Evolutionary conservation across 495 filamentous ascomycete species (phyloP), one percentile per base, ranked within the genome.

Genomic region (Aspergillus hancockii): DNA sequence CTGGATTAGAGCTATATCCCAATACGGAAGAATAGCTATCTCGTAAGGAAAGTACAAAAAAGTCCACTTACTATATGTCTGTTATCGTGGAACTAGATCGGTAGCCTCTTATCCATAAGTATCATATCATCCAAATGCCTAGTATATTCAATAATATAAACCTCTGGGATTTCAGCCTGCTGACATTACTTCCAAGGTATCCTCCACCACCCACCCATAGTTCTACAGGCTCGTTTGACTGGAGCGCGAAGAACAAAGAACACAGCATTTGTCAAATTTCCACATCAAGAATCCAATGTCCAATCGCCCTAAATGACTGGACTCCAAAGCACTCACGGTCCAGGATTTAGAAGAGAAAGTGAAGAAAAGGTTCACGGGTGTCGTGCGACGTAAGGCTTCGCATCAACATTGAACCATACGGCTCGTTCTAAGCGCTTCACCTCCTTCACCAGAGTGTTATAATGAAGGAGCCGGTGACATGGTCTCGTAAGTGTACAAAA

Each of bases 401-500:
- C 36, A 36, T 28, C 21, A 9, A 14, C 23, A 54, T 36, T 21
- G 8, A 19, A n/a, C 8, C 7, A 4, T 13, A 19, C 13, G 16
- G 19, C 3, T 34, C 4, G 18, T 49, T 13, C 21, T 21, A 34
- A n/a, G 14, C 28, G 4, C 32, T 22, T 46, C 28, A 25, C 9
- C 28, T 51, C 8, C 10, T 18, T 10, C 31, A 7, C 12, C 21
- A 62, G 69, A 77, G 57, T 77, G 75, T 61, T 77, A 74, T 63
- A 75, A 77, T 58, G 72, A 74, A 61, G 74, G 74, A 14, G 71
- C 74, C 25, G 51, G 50, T 18, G 59, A 62, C 40, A 52, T 62
- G 19, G 12, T 34, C n/a, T 56, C 53, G 59, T 61, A 52, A 3
- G 55, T 52, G 21, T 32, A 18, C 10, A 16, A 40, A 18, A 30